Conservation (phyloP, 75 land plant species). For the Ceratopteris richardii region DNA sequence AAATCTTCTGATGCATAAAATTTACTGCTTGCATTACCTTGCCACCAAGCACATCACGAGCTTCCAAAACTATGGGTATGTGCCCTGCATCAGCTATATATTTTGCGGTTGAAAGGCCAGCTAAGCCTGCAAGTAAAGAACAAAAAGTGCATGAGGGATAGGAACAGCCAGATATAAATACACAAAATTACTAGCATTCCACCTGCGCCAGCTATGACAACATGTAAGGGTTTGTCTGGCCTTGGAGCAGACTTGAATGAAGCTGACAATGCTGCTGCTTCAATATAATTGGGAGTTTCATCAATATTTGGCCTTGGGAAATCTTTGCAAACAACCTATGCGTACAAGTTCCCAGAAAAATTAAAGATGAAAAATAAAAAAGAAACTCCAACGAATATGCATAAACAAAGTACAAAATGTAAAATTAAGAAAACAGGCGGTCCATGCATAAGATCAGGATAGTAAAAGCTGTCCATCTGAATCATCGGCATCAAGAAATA, state of each 20-base stretch:
- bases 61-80: constrained; percentile 83
- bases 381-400: neutral
- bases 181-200: neutral
- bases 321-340: constrained; percentile 64
- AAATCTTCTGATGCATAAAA: too few relatives aligned
- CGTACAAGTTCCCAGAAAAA: neutral
- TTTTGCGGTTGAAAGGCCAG: constrained; percentile 93
- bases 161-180: too few relatives aligned
- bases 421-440: neutral
- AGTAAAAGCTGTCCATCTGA: neutral
- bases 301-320: constrained; percentile 88
- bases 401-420: neutral
- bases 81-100: constrained; percentile 97
- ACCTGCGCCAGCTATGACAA: constrained; percentile 99
- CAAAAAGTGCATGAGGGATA: neutral
- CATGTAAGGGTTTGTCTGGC: constrained; percentile 60
- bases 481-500: neutral
- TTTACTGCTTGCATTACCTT: too few relatives aligned
- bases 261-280: constrained; percentile 76
- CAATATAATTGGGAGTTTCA: constrained; percentile 58
- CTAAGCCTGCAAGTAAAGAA: constrained; percentile 56
- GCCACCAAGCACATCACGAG: constrained; percentile 96
- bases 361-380: neutral
- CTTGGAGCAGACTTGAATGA: constrained; percentile 46
- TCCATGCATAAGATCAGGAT: neutral